Conservation (phyloP, 176 grass and related monocot genomes). For the Microstegium vimineum region DNA sequence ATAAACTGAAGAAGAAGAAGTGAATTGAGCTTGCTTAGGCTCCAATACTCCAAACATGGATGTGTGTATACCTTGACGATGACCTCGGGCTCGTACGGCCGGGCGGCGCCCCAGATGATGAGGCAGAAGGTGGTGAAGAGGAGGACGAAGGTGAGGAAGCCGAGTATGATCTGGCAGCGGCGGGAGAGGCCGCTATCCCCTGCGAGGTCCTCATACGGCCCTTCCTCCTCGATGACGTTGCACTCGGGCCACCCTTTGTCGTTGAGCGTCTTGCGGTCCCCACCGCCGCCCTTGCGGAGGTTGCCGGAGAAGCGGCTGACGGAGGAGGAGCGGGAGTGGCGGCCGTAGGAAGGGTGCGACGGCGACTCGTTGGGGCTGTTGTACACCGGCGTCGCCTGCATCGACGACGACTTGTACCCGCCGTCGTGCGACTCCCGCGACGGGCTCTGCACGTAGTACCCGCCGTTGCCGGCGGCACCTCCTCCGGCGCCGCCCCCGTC, state of each 20-base stretch:
- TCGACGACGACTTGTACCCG: slow-evolving; percentile 93
- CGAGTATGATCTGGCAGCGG: slow-evolving; percentile 61
- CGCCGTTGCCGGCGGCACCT: neutral
- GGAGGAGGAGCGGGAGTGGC: slow-evolving; percentile 76
- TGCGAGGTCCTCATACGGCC: slow-evolving; percentile 63
- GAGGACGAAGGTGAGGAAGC: slow-evolving; percentile 60
- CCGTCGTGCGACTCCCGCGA: slow-evolving; percentile 94
- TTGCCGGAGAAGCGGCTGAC: slow-evolving; percentile 91
- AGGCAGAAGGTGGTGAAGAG: slow-evolving; percentile 82
- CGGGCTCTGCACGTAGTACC: slow-evolving; percentile 99
- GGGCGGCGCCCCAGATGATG: slow-evolving; percentile 90
- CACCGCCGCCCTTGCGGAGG: slow-evolving; percentile 41
- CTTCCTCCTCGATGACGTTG: slow-evolving; percentile 93
- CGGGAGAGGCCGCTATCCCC: slow-evolving; percentile 59
- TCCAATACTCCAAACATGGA: neutral
- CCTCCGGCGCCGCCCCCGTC: rapidly evolving
- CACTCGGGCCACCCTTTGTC: slow-evolving; percentile 96
- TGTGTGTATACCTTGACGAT: slow-evolving; percentile 61
- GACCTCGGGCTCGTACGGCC: slow-evolving; percentile 70
- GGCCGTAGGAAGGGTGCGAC: slow-evolving; percentile 84
- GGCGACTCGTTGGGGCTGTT: slow-evolving; percentile 96
- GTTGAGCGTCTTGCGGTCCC: slow-evolving; percentile 54
- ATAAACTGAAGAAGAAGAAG: neutral
- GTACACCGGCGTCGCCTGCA: slow-evolving; percentile 90
- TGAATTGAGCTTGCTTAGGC: neutral